These are phyloP conservation scores for Exsudoporus frostii DNA, from an alignment of 768 basidiomycete genomes.

Conservation along the genomic window DNA sequence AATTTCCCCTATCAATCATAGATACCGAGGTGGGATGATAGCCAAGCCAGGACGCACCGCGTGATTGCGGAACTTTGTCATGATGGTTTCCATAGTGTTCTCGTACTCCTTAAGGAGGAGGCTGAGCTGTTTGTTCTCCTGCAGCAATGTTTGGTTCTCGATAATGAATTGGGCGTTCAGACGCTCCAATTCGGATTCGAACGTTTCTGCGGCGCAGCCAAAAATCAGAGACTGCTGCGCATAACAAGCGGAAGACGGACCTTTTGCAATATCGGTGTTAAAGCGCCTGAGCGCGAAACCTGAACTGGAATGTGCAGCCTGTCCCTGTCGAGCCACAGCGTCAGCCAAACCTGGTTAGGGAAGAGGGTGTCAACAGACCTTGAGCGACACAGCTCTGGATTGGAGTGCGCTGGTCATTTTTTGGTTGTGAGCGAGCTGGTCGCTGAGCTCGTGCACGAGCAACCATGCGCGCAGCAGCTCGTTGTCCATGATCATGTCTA, in stretches of 20 bases:
- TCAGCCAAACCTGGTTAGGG: conserved; percentile 8
- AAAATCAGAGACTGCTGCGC: conserved; percentile 13
- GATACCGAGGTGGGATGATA: not conserved
- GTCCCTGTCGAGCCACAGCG: conserved; percentile 45
- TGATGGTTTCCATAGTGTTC: conserved; percentile 89
- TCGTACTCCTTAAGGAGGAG: conserved; percentile 92
- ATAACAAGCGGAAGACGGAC: conserved; percentile 34
- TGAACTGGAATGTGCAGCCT: conserved; percentile 66
- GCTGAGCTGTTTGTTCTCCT: conserved; percentile 95
- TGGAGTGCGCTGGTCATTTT: conserved; percentile 68
- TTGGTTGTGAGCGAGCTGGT: conserved; percentile 80
- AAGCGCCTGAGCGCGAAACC: conserved; percentile 80
- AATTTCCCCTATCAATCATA: conserved; percentile 7
- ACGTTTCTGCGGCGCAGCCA: conserved; percentile 58
- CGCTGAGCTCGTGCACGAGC: conserved; percentile 76
- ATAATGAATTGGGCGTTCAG: conserved; percentile 86
- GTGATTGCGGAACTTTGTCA: conserved; percentile 92
- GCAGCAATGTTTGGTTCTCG: conserved; percentile 87
- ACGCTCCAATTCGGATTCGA: conserved; percentile 90
- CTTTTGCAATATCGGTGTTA: conserved; percentile 85
- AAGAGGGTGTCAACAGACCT: conserved; percentile 45
- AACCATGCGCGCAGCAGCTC: conserved; percentile 77
- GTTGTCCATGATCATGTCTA: conserved; percentile 50
- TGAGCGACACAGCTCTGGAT: conserved; percentile 65
- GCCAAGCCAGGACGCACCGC: conserved; percentile 53